Base-by-base conservation (phyloP, 177 flowering plant species). In the Vitis hybrid region DNA sequence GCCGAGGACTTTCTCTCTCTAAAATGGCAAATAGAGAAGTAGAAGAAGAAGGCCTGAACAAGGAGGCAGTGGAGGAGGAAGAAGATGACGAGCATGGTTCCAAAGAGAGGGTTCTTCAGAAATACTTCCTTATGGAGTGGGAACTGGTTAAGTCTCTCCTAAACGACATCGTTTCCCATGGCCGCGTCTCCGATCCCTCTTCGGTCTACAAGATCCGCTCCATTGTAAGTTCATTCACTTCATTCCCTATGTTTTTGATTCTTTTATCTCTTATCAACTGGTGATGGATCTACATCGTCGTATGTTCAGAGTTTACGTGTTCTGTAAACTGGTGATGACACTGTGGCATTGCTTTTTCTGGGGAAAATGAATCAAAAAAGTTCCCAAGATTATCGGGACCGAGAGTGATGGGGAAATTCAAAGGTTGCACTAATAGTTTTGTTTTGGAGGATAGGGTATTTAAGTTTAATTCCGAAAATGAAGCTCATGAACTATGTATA, bases 111-210 rank as follows among this genome's bases (percentile, higher is more conserved):
- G 92, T 89, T 11, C 77, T 95, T 0, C 92, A 86, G 71, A 86
- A 82, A 50, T 91, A 89, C 85, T 95, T 95, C 76, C 86, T 95
- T 17, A 91, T 72, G 56, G 99, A 95, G 67, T 95, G 98, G 99
- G 79, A 83, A 60, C 75, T 83, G 19, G 90, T 95, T 75, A 90
- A 93, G 74, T 89, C 93, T 51, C 82, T 93, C 62, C 82, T 95
- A 30, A 84, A 93, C 72, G 85, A 77, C 77, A 91, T 93, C 75
- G 84, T 91, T 74, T 79, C 86, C 71, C 66, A 72, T 67, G 90
- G 86, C 71, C 84, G 89, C 60, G 88, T 86, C 77, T 58, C 87
- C 56, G 89, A 91, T 84, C 78, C 74, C 60, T 82, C 91, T 4
- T 64, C 91, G 49, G 97, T 87, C 46, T 77, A 77, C 83, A 93